Evolutionary conservation across 192 early-diverging fungal species (phyloP).

Genomic region (Spizellomyces sp.): DNA sequence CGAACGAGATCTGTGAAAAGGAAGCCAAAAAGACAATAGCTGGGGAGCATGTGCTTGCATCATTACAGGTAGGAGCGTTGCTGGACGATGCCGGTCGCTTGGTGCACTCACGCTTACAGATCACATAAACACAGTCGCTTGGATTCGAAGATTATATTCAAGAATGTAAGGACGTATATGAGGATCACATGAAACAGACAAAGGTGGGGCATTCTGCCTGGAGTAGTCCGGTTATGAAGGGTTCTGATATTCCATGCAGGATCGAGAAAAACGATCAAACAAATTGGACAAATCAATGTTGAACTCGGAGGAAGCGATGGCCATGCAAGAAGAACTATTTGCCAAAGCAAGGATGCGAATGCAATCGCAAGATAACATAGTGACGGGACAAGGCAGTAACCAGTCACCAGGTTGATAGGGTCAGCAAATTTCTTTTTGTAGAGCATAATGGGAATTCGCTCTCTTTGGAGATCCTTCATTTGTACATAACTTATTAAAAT

Average conservation of each 20-base stretch:
- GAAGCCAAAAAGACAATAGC: constrained; percentile 96
- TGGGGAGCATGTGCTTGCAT: constrained; percentile 90
- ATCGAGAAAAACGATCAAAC: constrained; percentile 78
- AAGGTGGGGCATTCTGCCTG: constrained; percentile 52
- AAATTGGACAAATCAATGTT: constrained; percentile 79
- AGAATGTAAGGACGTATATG: constrained; percentile 85
- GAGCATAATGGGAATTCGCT: no score
- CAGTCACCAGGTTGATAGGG: no score
- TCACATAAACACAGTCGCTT: constrained; percentile 53
- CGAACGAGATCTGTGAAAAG: constrained; percentile 96
- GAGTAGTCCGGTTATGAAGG: neutral
- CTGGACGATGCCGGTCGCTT: neutral
- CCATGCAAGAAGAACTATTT: constrained; percentile 86
- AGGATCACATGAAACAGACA: constrained; percentile 86
- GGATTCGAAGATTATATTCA: constrained; percentile 91
- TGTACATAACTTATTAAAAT: no score
- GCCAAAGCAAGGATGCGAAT: constrained; percentile 71
- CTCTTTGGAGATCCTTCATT: no score
- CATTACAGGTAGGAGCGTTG: constrained; percentile 66
- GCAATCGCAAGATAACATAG: constrained; percentile 24
- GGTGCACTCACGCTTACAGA: neutral
- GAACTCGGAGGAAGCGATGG: constrained; percentile 81
- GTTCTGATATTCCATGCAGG: constrained; percentile 49
- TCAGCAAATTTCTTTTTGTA: no score
- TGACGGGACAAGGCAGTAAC: neutral